A percentile compares a stretch with the other conserved stretches of the same genome.
These are phyloP conservation scores for Lupinus albus DNA, from an alignment of 306 rosid species.

Conservation along the genomic window DNA sequence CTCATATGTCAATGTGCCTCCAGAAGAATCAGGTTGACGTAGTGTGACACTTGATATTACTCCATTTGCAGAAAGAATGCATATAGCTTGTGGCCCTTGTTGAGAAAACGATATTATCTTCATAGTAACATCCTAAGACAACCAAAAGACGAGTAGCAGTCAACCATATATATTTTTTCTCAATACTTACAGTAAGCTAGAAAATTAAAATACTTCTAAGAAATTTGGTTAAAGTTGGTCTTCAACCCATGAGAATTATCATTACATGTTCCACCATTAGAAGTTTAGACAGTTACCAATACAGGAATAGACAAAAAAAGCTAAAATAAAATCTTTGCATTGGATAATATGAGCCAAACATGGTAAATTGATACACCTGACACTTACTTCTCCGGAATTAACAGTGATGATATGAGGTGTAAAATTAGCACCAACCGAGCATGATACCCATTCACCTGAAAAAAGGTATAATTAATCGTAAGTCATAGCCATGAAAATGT, in stretches of 20 bases:
- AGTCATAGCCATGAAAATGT: not conserved
- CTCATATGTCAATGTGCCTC: slow-evolving; percentile 88
- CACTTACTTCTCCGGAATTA: slow-evolving; percentile 82
- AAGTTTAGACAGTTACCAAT: slow-evolving; percentile 1
- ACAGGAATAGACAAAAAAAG: not conserved
- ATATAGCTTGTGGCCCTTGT: slow-evolving; percentile 92
- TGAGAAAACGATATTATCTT: slow-evolving; percentile 96
- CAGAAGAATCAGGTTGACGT: slow-evolving; percentile 82
- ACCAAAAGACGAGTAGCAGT: slow-evolving; percentile 29
- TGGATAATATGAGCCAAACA: slow-evolving; percentile 17
- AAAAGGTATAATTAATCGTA: slow-evolving; percentile 16
- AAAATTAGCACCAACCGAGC: slow-evolving; percentile 90
- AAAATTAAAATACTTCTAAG: slow-evolving; percentile 6
- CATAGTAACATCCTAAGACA: slow-evolving; percentile 85
- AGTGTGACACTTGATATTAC: slow-evolving; percentile 91
- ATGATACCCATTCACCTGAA: slow-evolving; percentile 86
- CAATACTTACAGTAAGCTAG: slow-evolving; percentile 20
- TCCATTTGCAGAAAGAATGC: slow-evolving; percentile 92
- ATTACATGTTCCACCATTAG: not conserved
- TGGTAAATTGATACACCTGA: slow-evolving; percentile 16
- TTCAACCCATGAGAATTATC: slow-evolving; percentile 13
- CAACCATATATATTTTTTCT: slow-evolving; percentile 15
- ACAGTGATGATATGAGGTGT: slow-evolving; percentile 96
- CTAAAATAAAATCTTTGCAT: not conserved
- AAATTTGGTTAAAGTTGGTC: slow-evolving; percentile 6